Evolutionary conservation across 768 basidiomycete genomes (phyloP).

Genomic region (Scleroderma citrinum): DNA sequence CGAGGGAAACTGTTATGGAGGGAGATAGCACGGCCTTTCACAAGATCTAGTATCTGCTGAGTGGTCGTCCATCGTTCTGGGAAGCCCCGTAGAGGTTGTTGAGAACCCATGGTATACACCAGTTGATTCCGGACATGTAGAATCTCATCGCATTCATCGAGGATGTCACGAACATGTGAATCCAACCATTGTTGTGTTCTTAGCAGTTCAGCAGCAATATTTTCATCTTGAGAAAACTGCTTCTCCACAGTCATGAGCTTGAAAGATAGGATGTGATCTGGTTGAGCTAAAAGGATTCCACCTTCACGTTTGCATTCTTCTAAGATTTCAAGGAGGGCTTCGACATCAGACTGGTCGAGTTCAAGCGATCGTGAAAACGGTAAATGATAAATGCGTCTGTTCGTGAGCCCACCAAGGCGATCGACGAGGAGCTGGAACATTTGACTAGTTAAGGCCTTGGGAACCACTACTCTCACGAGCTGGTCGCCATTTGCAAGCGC

Average conservation of each 20-base stretch:
- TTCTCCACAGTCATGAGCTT: conserved; percentile 18
- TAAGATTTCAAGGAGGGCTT: conserved; percentile 1
- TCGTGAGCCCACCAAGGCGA: conserved; percentile 20
- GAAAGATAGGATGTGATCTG: conserved; percentile 29
- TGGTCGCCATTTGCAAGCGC: conserved; percentile 19
- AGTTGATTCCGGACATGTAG: conserved; percentile 34
- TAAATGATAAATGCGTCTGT: conserved; percentile 23
- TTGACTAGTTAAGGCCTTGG: conserved; percentile 21
- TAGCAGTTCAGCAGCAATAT: conserved; percentile 2
- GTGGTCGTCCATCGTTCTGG: conserved; percentile 32
- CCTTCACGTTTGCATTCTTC: conserved; percentile 12
- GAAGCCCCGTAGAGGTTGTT: conserved; percentile 21
- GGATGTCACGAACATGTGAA: conserved; percentile 31
- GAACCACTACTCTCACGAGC: conserved; percentile 23
- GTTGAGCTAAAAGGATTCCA: conserved; percentile 25
- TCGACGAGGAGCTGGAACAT: conserved; percentile 24
- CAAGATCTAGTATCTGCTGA: conserved; percentile 25
- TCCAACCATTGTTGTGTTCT: conserved; percentile 14
- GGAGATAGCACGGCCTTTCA: conserved; percentile 11
- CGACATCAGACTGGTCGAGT: conserved; percentile 1
- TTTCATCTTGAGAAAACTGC: neutral
- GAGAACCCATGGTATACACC: conserved; percentile 31
- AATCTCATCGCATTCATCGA: conserved; percentile 42
- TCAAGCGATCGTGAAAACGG: conserved; percentile 20
- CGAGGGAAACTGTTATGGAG: neutral